Evolutionary conservation across 306 rosid genomes (phyloP).

Genomic region (Argentina anserina): DNA sequence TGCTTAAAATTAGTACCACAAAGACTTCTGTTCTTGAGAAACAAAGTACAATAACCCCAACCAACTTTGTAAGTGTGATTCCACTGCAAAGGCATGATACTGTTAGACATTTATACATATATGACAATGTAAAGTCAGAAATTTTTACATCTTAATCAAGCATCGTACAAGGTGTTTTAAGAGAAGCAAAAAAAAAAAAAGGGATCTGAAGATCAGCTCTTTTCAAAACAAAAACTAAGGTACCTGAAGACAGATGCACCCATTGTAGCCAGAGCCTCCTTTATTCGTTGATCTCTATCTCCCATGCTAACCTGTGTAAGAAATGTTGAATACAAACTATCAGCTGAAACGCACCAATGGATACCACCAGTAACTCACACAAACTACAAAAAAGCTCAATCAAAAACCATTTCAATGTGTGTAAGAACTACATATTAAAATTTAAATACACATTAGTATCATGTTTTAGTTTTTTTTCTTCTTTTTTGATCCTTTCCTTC

Average conservation of each 20-base stretch:
- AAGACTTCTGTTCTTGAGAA: constrained; percentile 96
- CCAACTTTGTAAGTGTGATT: constrained; percentile 89
- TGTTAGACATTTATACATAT: neutral
- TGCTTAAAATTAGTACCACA: constrained; percentile 59
- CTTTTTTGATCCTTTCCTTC: no score
- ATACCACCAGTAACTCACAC: neutral
- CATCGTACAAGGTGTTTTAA: neutral
- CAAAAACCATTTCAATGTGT: neutral
- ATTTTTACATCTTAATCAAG: neutral
- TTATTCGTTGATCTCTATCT: constrained; percentile 65
- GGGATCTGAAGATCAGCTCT: neutral
- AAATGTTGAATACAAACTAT: constrained; percentile 1
- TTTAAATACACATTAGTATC: neutral
- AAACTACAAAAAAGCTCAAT: neutral
- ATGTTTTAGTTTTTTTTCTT: neutral
- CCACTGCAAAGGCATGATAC: constrained; percentile 51
- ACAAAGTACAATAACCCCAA: constrained; percentile 91
- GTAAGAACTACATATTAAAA: neutral
- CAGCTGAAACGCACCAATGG: neutral
- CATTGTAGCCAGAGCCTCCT: constrained; percentile 93
- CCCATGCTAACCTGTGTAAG: constrained; percentile 73
- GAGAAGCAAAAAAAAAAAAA: neutral
- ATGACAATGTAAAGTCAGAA: neutral
- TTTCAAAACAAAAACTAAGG: neutral
- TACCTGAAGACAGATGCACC: constrained; percentile 98